Evolutionary conservation across 2,329 filamentous ascomycete genomes (phyloP).

Genomic region (Allantophomopsis lycopodina): DNA sequence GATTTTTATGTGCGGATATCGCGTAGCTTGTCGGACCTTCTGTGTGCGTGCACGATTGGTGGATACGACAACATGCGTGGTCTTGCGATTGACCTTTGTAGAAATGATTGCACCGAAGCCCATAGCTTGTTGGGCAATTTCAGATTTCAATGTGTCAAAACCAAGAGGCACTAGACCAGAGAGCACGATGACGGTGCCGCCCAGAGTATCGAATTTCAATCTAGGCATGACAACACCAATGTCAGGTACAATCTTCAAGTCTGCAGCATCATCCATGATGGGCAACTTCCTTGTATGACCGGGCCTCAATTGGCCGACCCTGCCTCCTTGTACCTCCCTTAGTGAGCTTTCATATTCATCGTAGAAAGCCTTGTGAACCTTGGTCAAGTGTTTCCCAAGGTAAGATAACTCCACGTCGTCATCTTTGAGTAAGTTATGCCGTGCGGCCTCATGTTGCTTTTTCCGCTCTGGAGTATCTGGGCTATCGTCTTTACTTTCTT

Average conservation of each 20-base stretch:
- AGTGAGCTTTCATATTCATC: constrained; percentile 57
- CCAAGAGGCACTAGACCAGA: constrained; percentile 82
- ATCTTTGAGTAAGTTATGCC: constrained; percentile 73
- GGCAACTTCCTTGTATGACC: constrained; percentile 26
- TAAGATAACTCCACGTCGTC: constrained; percentile 72
- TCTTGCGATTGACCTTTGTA: constrained; percentile 38
- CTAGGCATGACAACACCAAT: constrained; percentile 71
- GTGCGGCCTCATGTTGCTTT: constrained; percentile 13
- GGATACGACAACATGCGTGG: constrained; percentile 65
- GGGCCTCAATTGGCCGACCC: constrained; percentile 22
- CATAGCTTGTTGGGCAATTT: constrained; percentile 76
- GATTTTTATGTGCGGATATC: constrained; percentile 71
- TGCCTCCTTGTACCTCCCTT: constrained; percentile 21
- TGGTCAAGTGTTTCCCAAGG: constrained; percentile 62
- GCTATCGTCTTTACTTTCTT: constrained; percentile 21
- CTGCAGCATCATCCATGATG: constrained; percentile 23
- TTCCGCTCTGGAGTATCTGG: constrained; percentile 21
- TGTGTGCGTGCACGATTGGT: constrained; percentile 64
- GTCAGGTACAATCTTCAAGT: constrained; percentile 60
- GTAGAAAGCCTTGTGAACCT: constrained; percentile 71
- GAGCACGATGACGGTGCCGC: constrained; percentile 67
- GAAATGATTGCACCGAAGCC: constrained; percentile 65
- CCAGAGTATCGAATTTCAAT: constrained; percentile 63
- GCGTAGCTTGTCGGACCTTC: constrained; percentile 79
- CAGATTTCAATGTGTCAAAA: constrained; percentile 61